These are phyloP conservation scores for Leccinum fibrillosum DNA, from an alignment of 768 basidiomycete species.

Conservation along the genomic window DNA sequence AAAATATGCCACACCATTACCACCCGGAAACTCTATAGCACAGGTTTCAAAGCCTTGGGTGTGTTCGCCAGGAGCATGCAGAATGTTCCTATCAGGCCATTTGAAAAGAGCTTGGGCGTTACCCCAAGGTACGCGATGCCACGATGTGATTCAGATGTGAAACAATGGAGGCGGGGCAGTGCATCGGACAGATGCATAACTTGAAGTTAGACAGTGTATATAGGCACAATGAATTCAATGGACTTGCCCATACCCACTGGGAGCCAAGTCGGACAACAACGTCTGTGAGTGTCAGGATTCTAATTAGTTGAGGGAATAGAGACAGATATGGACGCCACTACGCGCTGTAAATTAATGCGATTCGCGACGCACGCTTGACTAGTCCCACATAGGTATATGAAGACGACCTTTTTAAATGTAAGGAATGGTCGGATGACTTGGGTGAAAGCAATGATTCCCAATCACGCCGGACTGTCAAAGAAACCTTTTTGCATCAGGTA, in stretches of 20 bases:
- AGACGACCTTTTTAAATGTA: neutral
- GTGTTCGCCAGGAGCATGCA: neutral
- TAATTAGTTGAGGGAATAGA: neutral
- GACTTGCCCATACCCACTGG: neutral
- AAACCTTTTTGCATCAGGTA: conserved; percentile 46
- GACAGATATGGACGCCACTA: neutral
- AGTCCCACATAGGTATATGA: neutral
- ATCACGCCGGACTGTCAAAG: conserved; percentile 25
- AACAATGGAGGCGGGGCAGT: neutral
- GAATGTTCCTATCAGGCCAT: neutral
- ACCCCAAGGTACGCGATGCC: neutral
- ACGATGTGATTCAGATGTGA: neutral
- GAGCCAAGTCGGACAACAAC: neutral
- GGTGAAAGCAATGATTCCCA: no score
- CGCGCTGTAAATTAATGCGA: neutral
- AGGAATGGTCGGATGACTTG: neutral
- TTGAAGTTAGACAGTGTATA: neutral
- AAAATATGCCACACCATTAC: neutral
- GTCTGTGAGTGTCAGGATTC: neutral
- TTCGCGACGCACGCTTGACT: neutral
- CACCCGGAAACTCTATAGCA: neutral
- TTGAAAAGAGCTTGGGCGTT: neutral
- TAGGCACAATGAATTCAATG: neutral
- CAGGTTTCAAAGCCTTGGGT: neutral
- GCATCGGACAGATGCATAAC: neutral